phyloP scores from a whole-genome alignment of 371 early-diverging fungal genomes.

The Neoconidiobolus thromboides region DNA sequence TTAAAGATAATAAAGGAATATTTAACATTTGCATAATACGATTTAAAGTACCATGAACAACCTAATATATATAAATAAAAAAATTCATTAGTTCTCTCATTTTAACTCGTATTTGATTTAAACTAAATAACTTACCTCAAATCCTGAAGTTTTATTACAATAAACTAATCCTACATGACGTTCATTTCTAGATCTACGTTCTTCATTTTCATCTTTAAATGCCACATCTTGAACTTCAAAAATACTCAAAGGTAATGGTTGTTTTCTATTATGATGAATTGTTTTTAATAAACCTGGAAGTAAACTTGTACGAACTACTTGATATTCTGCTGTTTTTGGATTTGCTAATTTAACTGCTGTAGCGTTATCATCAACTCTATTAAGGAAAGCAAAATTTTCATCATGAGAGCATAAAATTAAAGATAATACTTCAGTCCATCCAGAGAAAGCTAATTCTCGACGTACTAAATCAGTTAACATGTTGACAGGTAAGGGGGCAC shows the following conservation, averaged over 20 bases:
- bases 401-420: slow-evolving; percentile 94
- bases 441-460: slow-evolving; percentile 76
- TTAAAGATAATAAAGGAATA: slow-evolving; percentile 20
- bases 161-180: slow-evolving; percentile 80
- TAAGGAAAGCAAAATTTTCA: slow-evolving; percentile 82
- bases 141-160: slow-evolving; percentile 70
- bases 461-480: slow-evolving; percentile 83
- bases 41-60: slow-evolving; percentile 82
- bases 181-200: slow-evolving; percentile 78
- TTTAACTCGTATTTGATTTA: background rate
- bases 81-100: background rate
- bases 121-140: slow-evolving; percentile 42
- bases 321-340: slow-evolving; percentile 90
- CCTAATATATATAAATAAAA: slow-evolving; percentile 12
- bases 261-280: slow-evolving; percentile 74
- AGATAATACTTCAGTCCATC: slow-evolving; percentile 93
- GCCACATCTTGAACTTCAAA: slow-evolving; percentile 98
- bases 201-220: slow-evolving; percentile 56
- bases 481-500: slow-evolving; percentile 81
- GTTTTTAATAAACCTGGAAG: slow-evolving; percentile 96
- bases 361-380: slow-evolving; percentile 48
- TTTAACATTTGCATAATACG: slow-evolving; percentile 73
- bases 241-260: slow-evolving; percentile 82
- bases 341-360: slow-evolving; percentile 85
- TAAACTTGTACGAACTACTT: slow-evolving; percentile 83